phyloP scores from a whole-genome alignment of 2,329 filamentous ascomycete genomes.

The Malbranchea zuffiana region DNA sequence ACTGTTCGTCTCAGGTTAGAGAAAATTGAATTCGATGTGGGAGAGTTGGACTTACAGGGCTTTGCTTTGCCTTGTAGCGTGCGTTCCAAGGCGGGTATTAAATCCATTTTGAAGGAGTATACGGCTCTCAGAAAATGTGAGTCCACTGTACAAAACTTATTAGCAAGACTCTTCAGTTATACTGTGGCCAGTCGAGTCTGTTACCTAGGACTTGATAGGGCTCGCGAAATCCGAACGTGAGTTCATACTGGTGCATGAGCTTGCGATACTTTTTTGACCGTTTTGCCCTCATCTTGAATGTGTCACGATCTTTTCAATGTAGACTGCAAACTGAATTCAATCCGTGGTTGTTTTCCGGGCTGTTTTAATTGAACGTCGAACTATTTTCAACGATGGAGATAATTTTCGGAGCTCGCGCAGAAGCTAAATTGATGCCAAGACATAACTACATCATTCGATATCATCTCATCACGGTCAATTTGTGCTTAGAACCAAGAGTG shows the following conservation, averaged over 20 bases:
- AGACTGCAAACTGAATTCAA: too few relatives aligned
- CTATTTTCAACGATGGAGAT: too few relatives aligned
- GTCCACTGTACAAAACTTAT: slow-evolving; percentile 48
- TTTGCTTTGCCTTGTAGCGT: slow-evolving; percentile 83
- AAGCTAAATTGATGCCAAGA: too few relatives aligned
- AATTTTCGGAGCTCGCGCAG: too few relatives aligned
- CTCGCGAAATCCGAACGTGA: slow-evolving; percentile 81
- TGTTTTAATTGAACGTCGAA: too few relatives aligned
- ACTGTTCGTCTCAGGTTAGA: slow-evolving; percentile 38
- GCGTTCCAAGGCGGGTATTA: slow-evolving; percentile 63
- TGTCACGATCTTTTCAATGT: not conserved
- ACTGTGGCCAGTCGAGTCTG: slow-evolving; percentile 11
- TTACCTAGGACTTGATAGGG: slow-evolving; percentile 79
- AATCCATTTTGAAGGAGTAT: slow-evolving; percentile 76
- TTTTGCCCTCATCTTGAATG: slow-evolving; percentile 54
- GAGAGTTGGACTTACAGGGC: slow-evolving; percentile 47
- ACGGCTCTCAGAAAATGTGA: slow-evolving; percentile 75
- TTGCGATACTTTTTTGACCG: slow-evolving; percentile 68
- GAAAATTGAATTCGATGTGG: not conserved
- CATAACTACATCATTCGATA: too few relatives aligned
- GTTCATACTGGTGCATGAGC: slow-evolving; percentile 84
- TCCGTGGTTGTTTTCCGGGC: not conserved
- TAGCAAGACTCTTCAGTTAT: slow-evolving; percentile 4
- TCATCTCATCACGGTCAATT: too few relatives aligned
- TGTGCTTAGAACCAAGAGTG: too few relatives aligned